Base-by-base conservation (phyloP, 2,329 filamentous ascomycete species). In the Ilyonectria destructans region DNA sequence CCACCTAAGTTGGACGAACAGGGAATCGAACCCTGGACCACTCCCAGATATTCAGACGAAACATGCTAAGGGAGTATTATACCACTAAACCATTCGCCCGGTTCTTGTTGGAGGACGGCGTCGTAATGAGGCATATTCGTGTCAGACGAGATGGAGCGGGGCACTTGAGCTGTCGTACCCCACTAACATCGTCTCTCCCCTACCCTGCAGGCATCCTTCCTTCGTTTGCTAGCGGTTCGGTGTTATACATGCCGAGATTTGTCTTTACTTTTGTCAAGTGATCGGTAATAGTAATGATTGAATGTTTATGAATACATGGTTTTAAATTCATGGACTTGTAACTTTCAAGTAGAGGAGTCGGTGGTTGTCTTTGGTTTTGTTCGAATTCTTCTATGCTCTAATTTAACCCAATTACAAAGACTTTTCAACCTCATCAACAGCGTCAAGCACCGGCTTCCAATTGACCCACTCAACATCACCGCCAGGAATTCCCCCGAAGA, bases 391-490 rank as follows among this genome's bases (percentile, higher is more conserved):
- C 37, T 37, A 29, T 45, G 2, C 0, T 52, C 21, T 17, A 9
- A 23, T 23, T 23, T 23, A 23, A 23, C 12, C 3, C 12, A 2
- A 8, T 57, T 69, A 78, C 51, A 80, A 65, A 2, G 70, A 70
- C 56, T 74, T 79, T 76, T 86, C 85, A 43, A 85, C 71, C 69
- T 83, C 78, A 62, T 85, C 83, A 69, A 87, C 75, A 12, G 78
- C 81, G 64, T 80, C 79, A 61, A 87, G 78, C 5, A 82, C 75
- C 2, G 72, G 81, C 74, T 84, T 83, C 87, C 87, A 87, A 69
- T 82, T 85, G 12, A 80, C 84, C 89, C 88, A 91, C 76, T 90
- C 87, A 6, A 77, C 82, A 51, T 88, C 88, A 21, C 86, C 88
- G 1, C 87, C 87, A 1, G 87, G 85, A 63, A 92, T 84, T 1